These are phyloP conservation scores for Epicoccum sorghinum DNA, from an alignment of 2,329 filamentous ascomycete genomes.

Conservation along the genomic window DNA sequence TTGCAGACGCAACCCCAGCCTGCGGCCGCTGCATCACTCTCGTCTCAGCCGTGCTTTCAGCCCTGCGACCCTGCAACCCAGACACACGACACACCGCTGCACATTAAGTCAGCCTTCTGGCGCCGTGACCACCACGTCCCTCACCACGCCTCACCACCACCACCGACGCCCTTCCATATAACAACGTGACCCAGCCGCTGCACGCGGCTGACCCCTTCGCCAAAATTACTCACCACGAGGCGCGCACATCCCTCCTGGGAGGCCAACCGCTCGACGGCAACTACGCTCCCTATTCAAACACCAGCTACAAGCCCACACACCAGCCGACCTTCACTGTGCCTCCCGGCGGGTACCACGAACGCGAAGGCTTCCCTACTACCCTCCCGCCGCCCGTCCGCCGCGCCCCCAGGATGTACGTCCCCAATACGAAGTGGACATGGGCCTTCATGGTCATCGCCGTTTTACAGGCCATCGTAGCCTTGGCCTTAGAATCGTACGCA, in stretches of 20 bases:
- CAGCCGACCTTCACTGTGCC: conserved; percentile 53
- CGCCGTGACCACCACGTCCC: conserved; percentile 10
- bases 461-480: conserved; percentile 77
- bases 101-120: not conserved
- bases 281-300: conserved; percentile 51
- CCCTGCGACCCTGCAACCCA: conserved; percentile 22
- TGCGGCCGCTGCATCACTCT: conserved; percentile 29
- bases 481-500: conserved; percentile 85
- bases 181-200: conserved; percentile 39
- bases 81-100: conserved; percentile 19
- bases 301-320: conserved; percentile 11
- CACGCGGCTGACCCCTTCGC: conserved; percentile 43
- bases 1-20: conserved; percentile 14
- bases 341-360: conserved; percentile 55
- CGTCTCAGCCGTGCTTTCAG: conserved; percentile 40
- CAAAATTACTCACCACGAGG: conserved; percentile 64
- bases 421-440: conserved; percentile 87
- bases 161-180: conserved; percentile 20
- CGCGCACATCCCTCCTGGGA: conserved; percentile 65
- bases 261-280: conserved; percentile 60
- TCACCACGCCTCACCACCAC: conserved; percentile 20
- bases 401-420: conserved; percentile 68
- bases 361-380: conserved; percentile 50
- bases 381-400: conserved; percentile 45
- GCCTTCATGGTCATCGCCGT: conserved; percentile 77